phyloP scores from a whole-genome alignment of 257 asterid species.

The Solanum arcanum region DNA sequence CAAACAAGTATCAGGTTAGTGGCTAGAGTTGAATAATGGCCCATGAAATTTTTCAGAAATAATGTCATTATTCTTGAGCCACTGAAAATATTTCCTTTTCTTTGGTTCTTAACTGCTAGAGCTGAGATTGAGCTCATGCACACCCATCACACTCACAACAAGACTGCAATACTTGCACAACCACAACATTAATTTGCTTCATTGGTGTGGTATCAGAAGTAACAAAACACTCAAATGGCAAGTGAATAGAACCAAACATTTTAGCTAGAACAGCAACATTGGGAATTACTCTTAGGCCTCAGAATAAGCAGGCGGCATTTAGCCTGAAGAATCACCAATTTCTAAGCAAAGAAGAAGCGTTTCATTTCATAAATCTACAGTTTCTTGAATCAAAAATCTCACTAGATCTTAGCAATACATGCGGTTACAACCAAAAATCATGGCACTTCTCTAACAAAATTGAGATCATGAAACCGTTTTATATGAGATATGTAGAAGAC shows the following conservation, averaged over 20 bases:
- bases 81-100: background rate
- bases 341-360: background rate
- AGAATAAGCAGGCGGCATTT: background rate
- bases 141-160: background rate
- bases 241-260: background rate
- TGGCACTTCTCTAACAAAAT: constrained; percentile 21
- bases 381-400: background rate
- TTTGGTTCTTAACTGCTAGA: background rate
- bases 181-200: background rate
- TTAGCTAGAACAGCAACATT: background rate
- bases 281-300: background rate
- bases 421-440: background rate
- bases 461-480: constrained; percentile 2
- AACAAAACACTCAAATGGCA: background rate
- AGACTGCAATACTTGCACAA: background rate
- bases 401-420: background rate
- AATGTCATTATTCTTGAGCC: background rate
- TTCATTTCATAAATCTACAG: background rate
- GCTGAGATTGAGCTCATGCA: background rate
- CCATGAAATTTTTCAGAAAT: background rate
- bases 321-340: background rate
- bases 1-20: background rate
- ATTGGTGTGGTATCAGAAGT: background rate
- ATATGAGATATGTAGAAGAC: constrained; percentile 47
- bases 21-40: background rate